A percentile compares a stretch with the other conserved stretches of the same genome.
These are phyloP conservation scores for Raddia guianensis DNA, from an alignment of 176 grass and related monocot genomes.

Conservation along the genomic window DNA sequence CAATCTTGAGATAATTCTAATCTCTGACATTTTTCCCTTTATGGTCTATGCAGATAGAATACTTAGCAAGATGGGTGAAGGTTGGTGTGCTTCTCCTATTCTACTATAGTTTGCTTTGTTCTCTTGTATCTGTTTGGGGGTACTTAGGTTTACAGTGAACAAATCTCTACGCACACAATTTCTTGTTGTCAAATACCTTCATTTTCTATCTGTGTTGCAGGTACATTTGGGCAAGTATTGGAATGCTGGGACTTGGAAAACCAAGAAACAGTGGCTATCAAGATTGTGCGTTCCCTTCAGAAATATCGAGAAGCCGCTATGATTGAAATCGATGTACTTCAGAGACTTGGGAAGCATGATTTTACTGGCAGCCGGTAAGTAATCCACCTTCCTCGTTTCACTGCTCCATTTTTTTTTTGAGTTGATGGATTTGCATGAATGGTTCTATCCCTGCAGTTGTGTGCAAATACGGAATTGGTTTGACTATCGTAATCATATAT, in stretches of 20 bases:
- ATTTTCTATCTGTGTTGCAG: constrained; percentile 46
- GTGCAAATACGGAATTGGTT: constrained; percentile 99
- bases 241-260: constrained; percentile 97
- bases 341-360: constrained; percentile 84
- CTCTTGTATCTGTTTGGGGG: constrained; percentile 7
- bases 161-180: constrained; percentile 13
- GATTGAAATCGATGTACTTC: constrained; percentile 98
- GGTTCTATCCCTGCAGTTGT: constrained; percentile 93
- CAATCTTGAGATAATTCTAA: constrained; percentile 20
- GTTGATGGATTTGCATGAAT: constrained; percentile 87
- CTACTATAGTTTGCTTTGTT: neutral
- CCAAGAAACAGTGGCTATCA: constrained; percentile 90
- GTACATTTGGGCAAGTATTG: constrained; percentile 97
- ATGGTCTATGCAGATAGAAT: constrained; percentile 79
- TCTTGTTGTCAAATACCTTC: neutral
- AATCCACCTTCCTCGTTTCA: constrained; percentile 40
- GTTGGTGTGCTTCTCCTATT: constrained; percentile 50
- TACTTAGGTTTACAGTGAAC: constrained; percentile 16
- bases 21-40: constrained; percentile 34
- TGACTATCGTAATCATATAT: constrained; percentile 99
- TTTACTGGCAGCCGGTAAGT: constrained; percentile 76
- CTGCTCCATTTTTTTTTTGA: constrained; percentile 45
- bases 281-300: constrained; percentile 86
- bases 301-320: constrained; percentile 98
- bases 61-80: constrained; percentile 99